Base-by-base conservation (phyloP, 805 yeast genomes). In the Hanseniaspora lindneri region DNA sequence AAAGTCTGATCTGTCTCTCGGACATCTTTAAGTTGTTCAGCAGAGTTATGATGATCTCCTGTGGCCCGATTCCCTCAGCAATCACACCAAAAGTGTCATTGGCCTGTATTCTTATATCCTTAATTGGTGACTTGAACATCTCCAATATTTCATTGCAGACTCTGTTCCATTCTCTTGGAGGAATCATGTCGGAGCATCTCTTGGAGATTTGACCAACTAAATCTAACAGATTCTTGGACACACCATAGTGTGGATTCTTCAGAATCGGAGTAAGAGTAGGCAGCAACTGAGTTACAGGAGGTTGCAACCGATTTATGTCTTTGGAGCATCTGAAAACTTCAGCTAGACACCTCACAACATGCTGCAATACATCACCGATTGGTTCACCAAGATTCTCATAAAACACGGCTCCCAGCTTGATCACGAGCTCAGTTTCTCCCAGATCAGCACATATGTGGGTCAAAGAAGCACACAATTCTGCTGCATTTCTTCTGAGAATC, bases 141-240 rank as follows among this genome's bases (percentile, higher is more conserved):
- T 92, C 97, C 40, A 92, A 64, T 29, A 92, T 69, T 58, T 88
- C 96, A 63, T 84, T 86, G 58, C 96, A 84, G 23, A 89, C 83
- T 53, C 97, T 72, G 89, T 92, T 85, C 99, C 98, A 92, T 63
- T 92, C 99, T 53, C 85, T 77, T 2, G 95, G 94, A 32, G 87
- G 78, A 14, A 87, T 83, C 49, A 77, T 76, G 54, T 84, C 94
- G 1, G 95, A 79, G 9, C 83, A 88, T 39, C 76, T 71, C 42
- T 73, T 76, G 0, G 97, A 96, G 48, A 89, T 80, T 44, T 76
- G 69, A 2, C 96, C 96, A 23, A 92, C 80, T 17, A 89, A 66
- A 39, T 72, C 76, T 33, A 92, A 82, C 8, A 88, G 76, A 52
- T 79, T 75, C 54, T 84, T 89, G 61, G 87, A 96, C 2, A 92